Evolutionary conservation across 2,329 filamentous ascomycete species (phyloP).

Genomic region (Pseudogymnoascus sp.): DNA sequence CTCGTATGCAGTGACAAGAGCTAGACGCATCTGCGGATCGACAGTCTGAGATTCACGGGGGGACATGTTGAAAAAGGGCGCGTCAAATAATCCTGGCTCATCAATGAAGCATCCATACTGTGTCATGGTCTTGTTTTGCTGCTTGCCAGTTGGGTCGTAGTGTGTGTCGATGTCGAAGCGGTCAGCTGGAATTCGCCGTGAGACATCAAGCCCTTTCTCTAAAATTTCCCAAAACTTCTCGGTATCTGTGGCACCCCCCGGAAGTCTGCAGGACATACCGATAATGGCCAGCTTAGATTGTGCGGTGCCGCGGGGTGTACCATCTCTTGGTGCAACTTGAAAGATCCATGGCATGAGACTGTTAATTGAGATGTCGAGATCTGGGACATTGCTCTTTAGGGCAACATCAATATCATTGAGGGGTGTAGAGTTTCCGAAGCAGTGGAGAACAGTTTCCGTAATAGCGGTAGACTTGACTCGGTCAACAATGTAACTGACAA

Average conservation of each 20-base stretch:
- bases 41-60: conserved; percentile 70
- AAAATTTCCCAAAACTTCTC: conserved; percentile 28
- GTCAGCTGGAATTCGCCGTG: conserved; percentile 51
- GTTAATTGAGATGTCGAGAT: background rate
- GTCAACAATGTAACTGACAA: background rate
- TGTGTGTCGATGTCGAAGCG: conserved; percentile 65
- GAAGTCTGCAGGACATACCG: conserved; percentile 29
- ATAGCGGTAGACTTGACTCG: background rate
- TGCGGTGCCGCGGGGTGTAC: conserved; percentile 30
- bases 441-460: background rate
- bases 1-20: conserved; percentile 67
- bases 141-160: conserved; percentile 60
- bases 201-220: conserved; percentile 60
- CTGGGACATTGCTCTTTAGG: background rate
- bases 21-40: conserved; percentile 69
- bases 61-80: conserved; percentile 77
- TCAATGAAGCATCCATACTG: conserved; percentile 64
- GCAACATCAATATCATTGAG: background rate
- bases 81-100: conserved; percentile 66
- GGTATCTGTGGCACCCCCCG: conserved; percentile 33
- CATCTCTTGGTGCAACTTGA: background rate
- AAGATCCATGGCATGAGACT: conserved; percentile 1
- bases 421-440: background rate
- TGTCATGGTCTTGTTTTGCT: conserved; percentile 65
- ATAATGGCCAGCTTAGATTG: conserved; percentile 44